Evolutionary conservation across 768 basidiomycete species (phyloP).

Genomic region (Termitomyces sp.): DNA sequence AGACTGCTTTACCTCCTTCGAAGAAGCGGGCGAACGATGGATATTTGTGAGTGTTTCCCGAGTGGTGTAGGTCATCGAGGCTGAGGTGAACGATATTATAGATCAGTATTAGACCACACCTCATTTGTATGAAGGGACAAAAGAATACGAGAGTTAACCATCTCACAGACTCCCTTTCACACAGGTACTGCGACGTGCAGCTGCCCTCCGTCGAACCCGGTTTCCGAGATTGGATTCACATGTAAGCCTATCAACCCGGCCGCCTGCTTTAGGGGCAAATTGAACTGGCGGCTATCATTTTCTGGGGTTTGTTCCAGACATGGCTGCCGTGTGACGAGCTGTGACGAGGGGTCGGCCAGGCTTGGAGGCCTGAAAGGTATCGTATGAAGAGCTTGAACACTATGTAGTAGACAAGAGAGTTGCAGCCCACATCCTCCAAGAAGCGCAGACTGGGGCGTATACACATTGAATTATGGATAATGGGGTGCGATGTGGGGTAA

Average conservation of each 20-base stretch:
- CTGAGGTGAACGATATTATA: too few species aligned
- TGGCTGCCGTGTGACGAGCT: not conserved
- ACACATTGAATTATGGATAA: not conserved
- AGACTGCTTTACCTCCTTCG: too few species aligned
- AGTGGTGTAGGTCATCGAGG: too few species aligned
- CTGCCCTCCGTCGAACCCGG: not conserved
- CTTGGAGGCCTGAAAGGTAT: not conserved
- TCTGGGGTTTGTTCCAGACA: not conserved
- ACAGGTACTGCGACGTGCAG: too few species aligned
- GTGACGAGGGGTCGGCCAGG: not conserved
- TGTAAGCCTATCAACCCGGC: not conserved
- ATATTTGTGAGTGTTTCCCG: too few species aligned
- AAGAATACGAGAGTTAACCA: too few species aligned
- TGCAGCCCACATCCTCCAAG: too few species aligned
- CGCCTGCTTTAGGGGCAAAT: not conserved
- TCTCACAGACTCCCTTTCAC: not conserved
- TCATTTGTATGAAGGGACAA: too few species aligned
- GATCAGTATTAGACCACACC: too few species aligned
- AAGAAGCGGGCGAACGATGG: too few species aligned
- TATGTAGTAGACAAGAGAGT: too few species aligned
- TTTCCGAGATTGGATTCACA: not conserved
- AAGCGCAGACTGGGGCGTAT: not conserved
- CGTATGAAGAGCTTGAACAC: not conserved
- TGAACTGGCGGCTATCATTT: not conserved
- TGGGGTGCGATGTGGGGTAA: not conserved